Evolutionary conservation across 75 land plant species (phyloP).

Genomic region (Larix kaempferi): DNA sequence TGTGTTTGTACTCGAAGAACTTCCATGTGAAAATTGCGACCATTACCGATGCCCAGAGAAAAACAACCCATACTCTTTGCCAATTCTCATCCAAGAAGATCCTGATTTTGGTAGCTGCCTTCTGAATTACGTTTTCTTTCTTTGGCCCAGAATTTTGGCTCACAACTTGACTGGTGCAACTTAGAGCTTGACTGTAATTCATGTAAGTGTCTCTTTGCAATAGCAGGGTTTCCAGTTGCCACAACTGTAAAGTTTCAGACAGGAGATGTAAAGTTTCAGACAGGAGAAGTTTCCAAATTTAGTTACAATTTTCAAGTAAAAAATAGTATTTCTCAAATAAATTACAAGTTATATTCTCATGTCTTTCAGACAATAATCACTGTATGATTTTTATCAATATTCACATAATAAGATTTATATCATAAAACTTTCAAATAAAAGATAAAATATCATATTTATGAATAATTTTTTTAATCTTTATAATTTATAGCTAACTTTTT

Average conservation of each 20-base stretch:
- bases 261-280: too few relatives aligned
- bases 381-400: too few relatives aligned
- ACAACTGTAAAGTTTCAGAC: conserved; percentile 42
- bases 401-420: too few relatives aligned
- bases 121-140: conserved; percentile 23
- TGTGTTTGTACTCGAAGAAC: conserved; percentile 69
- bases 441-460: too few relatives aligned
- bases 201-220: conserved; percentile 75
- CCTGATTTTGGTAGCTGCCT: conserved; percentile 26
- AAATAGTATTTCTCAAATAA: too few relatives aligned
- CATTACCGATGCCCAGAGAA: conserved; percentile 64
- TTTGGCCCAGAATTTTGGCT: conserved; percentile 63
- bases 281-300: too few relatives aligned
- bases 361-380: too few relatives aligned
- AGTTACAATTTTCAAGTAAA: too few relatives aligned
- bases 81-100: conserved; percentile 80
- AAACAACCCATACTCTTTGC: conserved; percentile 76
- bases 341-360: too few relatives aligned
- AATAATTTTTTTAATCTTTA: too few relatives aligned
- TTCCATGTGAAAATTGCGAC: conserved; percentile 75
- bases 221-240: conserved; percentile 83
- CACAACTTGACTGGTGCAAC: conserved; percentile 73
- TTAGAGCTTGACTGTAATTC: conserved; percentile 76
- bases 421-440: too few relatives aligned
- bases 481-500: too few relatives aligned